Percentiles rank a stretch among this genome's conserved stretches.
Conservation (phyloP, 768 basidiomycete genomes). For the Russula brevipes region DNA sequence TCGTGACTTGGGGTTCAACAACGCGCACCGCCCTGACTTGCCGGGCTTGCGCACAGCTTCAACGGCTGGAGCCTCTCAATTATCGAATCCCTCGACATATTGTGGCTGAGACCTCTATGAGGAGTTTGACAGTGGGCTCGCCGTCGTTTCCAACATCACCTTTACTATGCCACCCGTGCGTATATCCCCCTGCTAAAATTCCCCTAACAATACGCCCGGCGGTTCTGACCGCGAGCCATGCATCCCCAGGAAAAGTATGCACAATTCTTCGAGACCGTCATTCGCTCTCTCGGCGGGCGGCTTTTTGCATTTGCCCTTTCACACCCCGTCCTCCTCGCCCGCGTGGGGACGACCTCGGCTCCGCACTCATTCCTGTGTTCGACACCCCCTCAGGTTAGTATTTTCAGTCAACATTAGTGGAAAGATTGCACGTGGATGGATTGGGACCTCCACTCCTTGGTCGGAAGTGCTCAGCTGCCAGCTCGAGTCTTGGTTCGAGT, state of each 20-base stretch:
- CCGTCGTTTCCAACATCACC: slow-evolving; percentile 44
- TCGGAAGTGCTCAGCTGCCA: slow-evolving; percentile 82
- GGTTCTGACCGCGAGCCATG: not conserved
- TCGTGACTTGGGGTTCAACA: no score
- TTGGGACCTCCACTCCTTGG: slow-evolving; percentile 37
- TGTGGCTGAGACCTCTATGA: slow-evolving; percentile 68
- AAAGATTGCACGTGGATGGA: slow-evolving; percentile 28
- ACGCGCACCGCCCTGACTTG: not conserved
- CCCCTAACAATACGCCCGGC: not conserved
- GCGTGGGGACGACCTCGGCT: slow-evolving; percentile 77
- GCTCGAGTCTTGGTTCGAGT: no score
- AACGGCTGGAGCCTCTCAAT: slow-evolving; percentile 78
- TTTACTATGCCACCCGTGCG: slow-evolving; percentile 45
- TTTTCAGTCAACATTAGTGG: slow-evolving; percentile 62
- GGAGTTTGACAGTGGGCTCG: slow-evolving; percentile 63
- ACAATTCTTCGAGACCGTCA: slow-evolving; percentile 84
- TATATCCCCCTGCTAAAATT: no score
- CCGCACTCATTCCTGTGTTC: slow-evolving; percentile 68
- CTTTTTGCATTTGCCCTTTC: slow-evolving; percentile 67
- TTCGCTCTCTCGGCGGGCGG: slow-evolving; percentile 88
- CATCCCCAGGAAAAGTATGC: slow-evolving; percentile 30
- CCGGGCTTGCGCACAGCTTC: slow-evolving; percentile 42
- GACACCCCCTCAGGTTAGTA: slow-evolving; percentile 58
- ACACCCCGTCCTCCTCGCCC: slow-evolving; percentile 49
- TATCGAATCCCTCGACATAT: slow-evolving; percentile 81